Evolutionary conservation across 257 asterid genomes (phyloP), one percentile per base, ranked within the genome.

Genomic region (Anisodus tanguticus): DNA sequence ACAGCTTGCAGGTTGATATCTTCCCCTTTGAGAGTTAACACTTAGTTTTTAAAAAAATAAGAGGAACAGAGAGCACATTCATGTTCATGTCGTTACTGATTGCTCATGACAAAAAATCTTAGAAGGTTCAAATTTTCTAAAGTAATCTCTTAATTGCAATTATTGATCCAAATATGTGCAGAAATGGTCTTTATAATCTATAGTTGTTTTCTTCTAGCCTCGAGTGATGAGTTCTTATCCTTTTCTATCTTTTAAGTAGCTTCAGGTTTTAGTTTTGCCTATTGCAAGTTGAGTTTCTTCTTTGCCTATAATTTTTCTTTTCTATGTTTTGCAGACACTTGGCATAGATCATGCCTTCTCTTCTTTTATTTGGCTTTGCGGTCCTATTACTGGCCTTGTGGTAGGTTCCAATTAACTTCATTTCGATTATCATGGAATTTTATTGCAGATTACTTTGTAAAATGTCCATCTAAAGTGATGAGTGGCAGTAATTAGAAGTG

Each of bases 311-410:
- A 45, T 85, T 77, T 83, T 12, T 13, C 86, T 69, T n/a, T 66
- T 15, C 80, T 82, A 7, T 82, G 74, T 85, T 31, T 72, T 90
- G 93, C 98, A 97, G 99, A 97, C 98, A 31, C 98, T 97, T 86
- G 99, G 99, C 66, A 92, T 97, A 87, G 96, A 92, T 37, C 99
- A 97, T 87, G 98, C 96, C 4, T 95, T 95, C 86, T 94, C 99
- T 83, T 97, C 99, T 58, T 97, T 97, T 90, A 97, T 97, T 79
- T 97, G 99, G 99, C 98, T 97, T n/a, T 97, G 99, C 77, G 99
- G 99, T 86, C 99, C 99, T 59, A 97, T 97, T 86, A 97, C 99
- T 74, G 99, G 99, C 85, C 97, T 97, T 74, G 95, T 95, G 98
- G 99, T 97, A 94, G 77, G 97, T 83, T 62, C 16, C 71, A 76